These are phyloP conservation scores for Sapria himalayana DNA, from an alignment of 345 rosid species.

Conservation along the genomic window DNA sequence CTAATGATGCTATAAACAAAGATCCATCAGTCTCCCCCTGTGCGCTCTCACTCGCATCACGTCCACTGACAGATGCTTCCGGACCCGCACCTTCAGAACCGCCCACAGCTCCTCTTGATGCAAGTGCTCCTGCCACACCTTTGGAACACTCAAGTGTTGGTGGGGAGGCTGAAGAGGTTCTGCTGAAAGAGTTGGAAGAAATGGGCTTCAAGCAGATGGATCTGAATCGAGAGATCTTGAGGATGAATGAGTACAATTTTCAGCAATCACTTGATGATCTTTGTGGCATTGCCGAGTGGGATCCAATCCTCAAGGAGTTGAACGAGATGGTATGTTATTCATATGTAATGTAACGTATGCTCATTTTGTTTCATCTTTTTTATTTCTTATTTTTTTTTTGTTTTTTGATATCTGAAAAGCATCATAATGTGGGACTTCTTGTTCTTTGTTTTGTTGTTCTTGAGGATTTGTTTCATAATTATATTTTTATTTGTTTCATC, in stretches of 20 bases:
- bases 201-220: constrained; percentile 91
- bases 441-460: too few relatives aligned
- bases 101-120: constrained; percentile 2
- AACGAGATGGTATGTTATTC: constrained; percentile 52
- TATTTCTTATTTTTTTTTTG: neutral
- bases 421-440: too few relatives aligned
- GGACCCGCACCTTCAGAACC: constrained; percentile 8
- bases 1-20: constrained; percentile 20
- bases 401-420: too few relatives aligned
- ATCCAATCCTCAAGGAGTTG: constrained; percentile 66
- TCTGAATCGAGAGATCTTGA: constrained; percentile 66
- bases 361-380: too few relatives aligned
- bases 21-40: too few relatives aligned
- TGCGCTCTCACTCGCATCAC: constrained; percentile 14
- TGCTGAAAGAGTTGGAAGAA: constrained; percentile 65
- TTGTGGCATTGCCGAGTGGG: constrained; percentile 70
- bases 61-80: constrained; percentile 14
- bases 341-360: neutral
- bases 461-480: too few relatives aligned
- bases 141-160: constrained; percentile 8
- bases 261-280: constrained; percentile 64
- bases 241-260: constrained; percentile 51
- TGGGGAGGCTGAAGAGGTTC: constrained; percentile 20
- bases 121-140: constrained; percentile 1
- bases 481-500: too few relatives aligned